Conservation (phyloP, 192 early-diverging fungal species). For the Chytriomyces sp. region DNA sequence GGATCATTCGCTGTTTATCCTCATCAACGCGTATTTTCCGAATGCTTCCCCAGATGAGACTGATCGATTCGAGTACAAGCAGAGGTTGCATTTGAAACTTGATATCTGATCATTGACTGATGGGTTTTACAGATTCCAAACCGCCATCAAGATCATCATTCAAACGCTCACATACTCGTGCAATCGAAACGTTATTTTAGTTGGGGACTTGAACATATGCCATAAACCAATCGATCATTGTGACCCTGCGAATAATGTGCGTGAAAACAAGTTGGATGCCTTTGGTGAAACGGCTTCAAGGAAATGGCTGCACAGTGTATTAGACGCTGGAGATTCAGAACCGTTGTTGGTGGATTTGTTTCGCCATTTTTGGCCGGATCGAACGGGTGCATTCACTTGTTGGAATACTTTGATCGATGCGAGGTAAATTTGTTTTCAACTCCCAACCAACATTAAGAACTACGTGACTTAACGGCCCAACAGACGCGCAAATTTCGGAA, state of each 20-base stretch:
- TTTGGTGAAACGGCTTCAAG: constrained; percentile 66
- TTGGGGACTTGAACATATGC: constrained; percentile 63
- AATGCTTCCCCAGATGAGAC: constrained; percentile 17
- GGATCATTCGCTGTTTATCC: constrained; percentile 75
- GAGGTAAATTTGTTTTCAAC: constrained; percentile 41
- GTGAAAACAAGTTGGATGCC: constrained; percentile 54
- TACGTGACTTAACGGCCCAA: background rate
- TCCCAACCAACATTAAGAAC: background rate
- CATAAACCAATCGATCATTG: constrained; percentile 74
- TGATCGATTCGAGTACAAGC: constrained; percentile 31
- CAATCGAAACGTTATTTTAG: constrained; percentile 37
- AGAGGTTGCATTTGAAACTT: no score
- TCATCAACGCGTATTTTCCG: constrained; percentile 66
- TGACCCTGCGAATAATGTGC: constrained; percentile 65
- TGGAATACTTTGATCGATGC: constrained; percentile 80
- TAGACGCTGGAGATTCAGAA: constrained; percentile 51
- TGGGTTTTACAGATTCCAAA: constrained; percentile 24
- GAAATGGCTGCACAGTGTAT: constrained; percentile 68
- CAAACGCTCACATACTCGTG: background rate
- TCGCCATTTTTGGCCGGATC: constrained; percentile 65
- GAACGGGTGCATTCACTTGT: constrained; percentile 58
- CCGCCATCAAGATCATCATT: constrained; percentile 30
- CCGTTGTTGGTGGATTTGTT: constrained; percentile 65
- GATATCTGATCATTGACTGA: no score
- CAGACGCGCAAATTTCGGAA: constrained; percentile 60